Evolutionary conservation across 106 monocot genomes (phyloP).

Genomic region (Iris macrosiphon): DNA sequence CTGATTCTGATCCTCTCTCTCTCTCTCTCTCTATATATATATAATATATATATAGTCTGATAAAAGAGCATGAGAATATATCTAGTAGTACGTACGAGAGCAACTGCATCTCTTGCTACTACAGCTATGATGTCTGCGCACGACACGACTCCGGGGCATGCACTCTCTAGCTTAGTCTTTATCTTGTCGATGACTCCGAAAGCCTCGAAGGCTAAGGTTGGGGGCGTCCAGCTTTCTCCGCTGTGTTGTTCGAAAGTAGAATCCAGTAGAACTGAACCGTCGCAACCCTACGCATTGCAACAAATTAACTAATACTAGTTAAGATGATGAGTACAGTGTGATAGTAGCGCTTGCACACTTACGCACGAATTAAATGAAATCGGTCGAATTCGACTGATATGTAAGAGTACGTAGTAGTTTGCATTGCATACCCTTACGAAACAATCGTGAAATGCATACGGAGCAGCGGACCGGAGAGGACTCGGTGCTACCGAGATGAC

Average conservation of each 20-base stretch:
- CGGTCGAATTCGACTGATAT: too few species aligned
- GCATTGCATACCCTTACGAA: slow-evolving; percentile 39
- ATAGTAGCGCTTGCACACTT: too few species aligned
- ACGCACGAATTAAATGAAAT: too few species aligned
- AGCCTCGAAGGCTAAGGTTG: slow-evolving; percentile 33
- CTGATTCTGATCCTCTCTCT: too few species aligned
- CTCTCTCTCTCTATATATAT: too few species aligned
- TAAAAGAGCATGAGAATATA: too few species aligned
- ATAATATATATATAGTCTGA: too few species aligned
- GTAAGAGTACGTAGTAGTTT: not conserved
- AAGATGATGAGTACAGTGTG: too few species aligned
- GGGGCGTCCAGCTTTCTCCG: slow-evolving; percentile 26
- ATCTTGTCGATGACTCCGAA: slow-evolving; percentile 23
- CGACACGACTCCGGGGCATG: slow-evolving; percentile 44
- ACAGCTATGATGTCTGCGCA: slow-evolving; percentile 13
- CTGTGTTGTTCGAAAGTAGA: not conserved
- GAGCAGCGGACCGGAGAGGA: slow-evolving; percentile 25
- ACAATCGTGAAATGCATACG: slow-evolving; percentile 58
- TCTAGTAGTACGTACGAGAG: slow-evolving; percentile 8
- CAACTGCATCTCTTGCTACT: slow-evolving; percentile 13
- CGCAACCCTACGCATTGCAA: slow-evolving; percentile 36
- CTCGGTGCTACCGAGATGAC: slow-evolving; percentile 21
- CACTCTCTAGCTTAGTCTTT: slow-evolving; percentile 35
- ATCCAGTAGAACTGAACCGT: slow-evolving; percentile 37
- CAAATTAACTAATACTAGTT: too few species aligned